Evolutionary conservation across 2,329 filamentous ascomycete species (phyloP).

Genomic region (Graphilbum fragrans): DNA sequence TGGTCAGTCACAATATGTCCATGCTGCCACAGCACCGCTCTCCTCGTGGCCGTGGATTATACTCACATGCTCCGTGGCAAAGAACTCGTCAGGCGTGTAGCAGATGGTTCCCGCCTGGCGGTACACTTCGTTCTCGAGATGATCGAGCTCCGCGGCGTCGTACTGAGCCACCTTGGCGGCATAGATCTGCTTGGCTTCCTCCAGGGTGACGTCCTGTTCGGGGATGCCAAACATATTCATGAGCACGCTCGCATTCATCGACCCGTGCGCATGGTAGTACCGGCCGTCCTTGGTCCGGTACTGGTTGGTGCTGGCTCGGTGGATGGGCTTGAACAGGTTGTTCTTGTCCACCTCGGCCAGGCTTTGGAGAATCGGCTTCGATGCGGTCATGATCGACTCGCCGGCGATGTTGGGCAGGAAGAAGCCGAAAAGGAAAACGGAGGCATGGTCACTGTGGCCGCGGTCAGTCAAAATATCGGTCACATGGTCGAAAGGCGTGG

Average conservation of each 20-base stretch:
- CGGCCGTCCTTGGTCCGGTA: conserved; percentile 3
- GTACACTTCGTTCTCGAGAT: conserved; percentile 24
- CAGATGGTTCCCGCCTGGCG: conserved; percentile 30
- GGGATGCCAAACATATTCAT: conserved; percentile 31
- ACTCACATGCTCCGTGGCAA: conserved; percentile 18
- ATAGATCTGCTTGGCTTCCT: conserved; percentile 16
- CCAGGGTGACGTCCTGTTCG: conserved; percentile 9
- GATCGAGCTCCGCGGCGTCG: conserved; percentile 24
- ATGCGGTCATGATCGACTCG: not conserved
- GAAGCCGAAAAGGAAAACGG: not conserved
- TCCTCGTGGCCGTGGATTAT: not conserved
- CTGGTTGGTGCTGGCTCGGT: conserved; percentile 1
- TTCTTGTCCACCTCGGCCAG: not conserved
- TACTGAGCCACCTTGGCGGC: conserved; percentile 17
- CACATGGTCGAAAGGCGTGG: not conserved
- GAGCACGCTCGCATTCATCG: conserved; percentile 26
- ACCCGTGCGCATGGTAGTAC: conserved; percentile 39
- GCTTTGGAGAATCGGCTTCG: not conserved
- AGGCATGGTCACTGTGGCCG: not conserved
- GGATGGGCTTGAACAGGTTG: not conserved
- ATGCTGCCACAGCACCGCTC: not conserved
- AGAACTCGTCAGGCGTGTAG: conserved; percentile 29
- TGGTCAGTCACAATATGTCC: not conserved
- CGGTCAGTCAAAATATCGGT: no score
- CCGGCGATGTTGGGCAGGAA: not conserved